Evolutionary conservation across 805 yeast species (phyloP), one percentile per base, ranked within the genome.

Genomic region (Wickerhamomyces chambardii): DNA sequence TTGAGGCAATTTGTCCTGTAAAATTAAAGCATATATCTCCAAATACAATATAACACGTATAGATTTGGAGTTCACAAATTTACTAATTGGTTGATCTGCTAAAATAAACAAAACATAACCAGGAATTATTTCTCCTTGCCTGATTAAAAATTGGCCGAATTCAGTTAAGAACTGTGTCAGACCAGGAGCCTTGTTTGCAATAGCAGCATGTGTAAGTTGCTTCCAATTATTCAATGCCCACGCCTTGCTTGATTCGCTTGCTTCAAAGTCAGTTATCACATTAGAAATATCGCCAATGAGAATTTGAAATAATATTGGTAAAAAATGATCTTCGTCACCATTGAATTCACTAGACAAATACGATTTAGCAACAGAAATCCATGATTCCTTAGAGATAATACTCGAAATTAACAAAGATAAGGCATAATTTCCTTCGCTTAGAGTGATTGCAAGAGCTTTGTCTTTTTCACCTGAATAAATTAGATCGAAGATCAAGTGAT

Each of bases 371-470:
- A 80, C 70, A 25, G 60, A 58, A 5, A 72, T 56, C 72, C 83
- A 79, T 28, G 66, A 64, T 4, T 74, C 78, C 16, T 73, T 70
- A 3, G 92, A 81, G 19, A 75, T 59, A 15, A 84, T 55, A 40
- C 78, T 70, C 1, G 94, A 78, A 33, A 89, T 61, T 22, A 86
- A 53, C 36, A 90, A 57, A 0, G 95, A 82, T 55, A 87, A 64
- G 0, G 90, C 77, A 81, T 84, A 89, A 44, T 84, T 84, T 9
- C 75, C 70, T 35, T 73, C 70, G 2, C 69, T 63, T 15, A 87
- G 53, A 1, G 92, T 78, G 36, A 66, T 60, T 17, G 68, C 63
- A 32, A 87, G 56, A 0, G 95, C 96, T 5, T 66, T 70, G 12
- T 71, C 74, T 17, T 77, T 71, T 37, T 78, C 67, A 2, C 96